A percentile compares a stretch with the other conserved stretches of the same genome.
phyloP scores from a whole-genome alignment of 805 yeast species.

The Nakazawaea peltata region DNA sequence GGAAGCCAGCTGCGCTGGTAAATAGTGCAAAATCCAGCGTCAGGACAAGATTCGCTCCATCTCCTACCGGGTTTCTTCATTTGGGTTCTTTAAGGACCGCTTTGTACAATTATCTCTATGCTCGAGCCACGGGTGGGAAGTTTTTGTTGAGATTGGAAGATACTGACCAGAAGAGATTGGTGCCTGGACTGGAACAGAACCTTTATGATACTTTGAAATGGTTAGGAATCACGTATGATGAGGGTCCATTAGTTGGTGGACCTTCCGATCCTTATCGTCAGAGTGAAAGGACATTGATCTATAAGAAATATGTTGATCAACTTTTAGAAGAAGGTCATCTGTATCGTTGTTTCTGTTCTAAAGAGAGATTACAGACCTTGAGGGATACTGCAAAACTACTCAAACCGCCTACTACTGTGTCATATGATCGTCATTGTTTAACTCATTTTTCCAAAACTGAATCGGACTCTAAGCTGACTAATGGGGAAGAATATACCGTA shows the following conservation, averaged over 20 bases:
- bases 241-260: slow-evolving; percentile 63
- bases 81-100: slow-evolving; percentile 93
- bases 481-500: slow-evolving; percentile 41
- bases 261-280: slow-evolving; percentile 75
- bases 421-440: slow-evolving; percentile 81
- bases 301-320: slow-evolving; percentile 46
- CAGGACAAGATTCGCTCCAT: slow-evolving; percentile 92
- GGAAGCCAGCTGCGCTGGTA: background rate
- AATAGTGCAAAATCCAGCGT: slow-evolving; percentile 34
- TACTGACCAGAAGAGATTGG: slow-evolving; percentile 78
- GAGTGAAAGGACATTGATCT: slow-evolving; percentile 66
- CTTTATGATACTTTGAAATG: slow-evolving; percentile 69
- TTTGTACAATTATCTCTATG: slow-evolving; percentile 76
- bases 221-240: slow-evolving; percentile 75
- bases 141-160: slow-evolving; percentile 85
- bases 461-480: slow-evolving; percentile 25
- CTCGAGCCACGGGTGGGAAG: slow-evolving; percentile 70
- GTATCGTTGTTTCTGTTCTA: slow-evolving; percentile 81
- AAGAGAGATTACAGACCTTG: slow-evolving; percentile 61
- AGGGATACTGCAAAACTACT: slow-evolving; percentile 66
- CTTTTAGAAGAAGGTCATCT: slow-evolving; percentile 65
- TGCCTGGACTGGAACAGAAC: slow-evolving; percentile 75
- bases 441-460: slow-evolving; percentile 33
- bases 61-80: slow-evolving; percentile 95
- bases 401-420: slow-evolving; percentile 84